phyloP scores from a whole-genome alignment of 495 filamentous ascomycete genomes.

The Trichoderma erinaceum region DNA sequence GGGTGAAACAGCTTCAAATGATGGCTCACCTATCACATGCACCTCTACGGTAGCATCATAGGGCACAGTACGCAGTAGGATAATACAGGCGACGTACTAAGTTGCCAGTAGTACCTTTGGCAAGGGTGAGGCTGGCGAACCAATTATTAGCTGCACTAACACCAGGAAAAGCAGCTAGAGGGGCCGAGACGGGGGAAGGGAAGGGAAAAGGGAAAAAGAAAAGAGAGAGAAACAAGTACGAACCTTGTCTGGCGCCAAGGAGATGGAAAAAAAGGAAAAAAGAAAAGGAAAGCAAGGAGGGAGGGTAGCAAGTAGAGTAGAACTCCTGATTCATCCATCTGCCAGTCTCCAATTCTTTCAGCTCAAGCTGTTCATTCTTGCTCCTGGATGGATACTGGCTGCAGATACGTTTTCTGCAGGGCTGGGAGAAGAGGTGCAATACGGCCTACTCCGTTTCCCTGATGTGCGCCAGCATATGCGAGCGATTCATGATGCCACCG shows the following conservation, averaged over 20 bases:
- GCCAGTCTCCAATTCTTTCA: constrained; percentile 8
- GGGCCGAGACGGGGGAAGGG: not conserved
- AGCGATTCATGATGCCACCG: not conserved
- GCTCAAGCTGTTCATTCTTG: not conserved
- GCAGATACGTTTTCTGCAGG: not conserved
- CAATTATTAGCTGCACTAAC: constrained; percentile 4
- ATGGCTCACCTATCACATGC: constrained; percentile 3
- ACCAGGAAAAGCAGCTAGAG: not conserved
- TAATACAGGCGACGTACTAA: not conserved
- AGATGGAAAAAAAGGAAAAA: not conserved
- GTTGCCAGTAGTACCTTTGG: not conserved
- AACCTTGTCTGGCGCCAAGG: not conserved
- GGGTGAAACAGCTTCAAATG: not conserved
- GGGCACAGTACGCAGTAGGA: not conserved
- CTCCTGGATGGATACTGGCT: not conserved
- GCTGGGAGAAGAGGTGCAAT: not conserved
- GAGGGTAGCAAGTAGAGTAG: not conserved
- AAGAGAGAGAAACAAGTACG: not conserved
- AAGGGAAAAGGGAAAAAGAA: constrained; percentile 2
- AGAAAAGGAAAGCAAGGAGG: not conserved
- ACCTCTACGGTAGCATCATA: not conserved
- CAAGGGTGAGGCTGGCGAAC: constrained; percentile 3
- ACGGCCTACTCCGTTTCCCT: not conserved
- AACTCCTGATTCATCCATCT: not conserved
- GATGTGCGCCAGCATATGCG: constrained; percentile 9